Evolutionary conservation across 768 basidiomycete species (phyloP), one percentile per base, ranked within the genome.

Genomic region (Saitozyma podzolica): DNA sequence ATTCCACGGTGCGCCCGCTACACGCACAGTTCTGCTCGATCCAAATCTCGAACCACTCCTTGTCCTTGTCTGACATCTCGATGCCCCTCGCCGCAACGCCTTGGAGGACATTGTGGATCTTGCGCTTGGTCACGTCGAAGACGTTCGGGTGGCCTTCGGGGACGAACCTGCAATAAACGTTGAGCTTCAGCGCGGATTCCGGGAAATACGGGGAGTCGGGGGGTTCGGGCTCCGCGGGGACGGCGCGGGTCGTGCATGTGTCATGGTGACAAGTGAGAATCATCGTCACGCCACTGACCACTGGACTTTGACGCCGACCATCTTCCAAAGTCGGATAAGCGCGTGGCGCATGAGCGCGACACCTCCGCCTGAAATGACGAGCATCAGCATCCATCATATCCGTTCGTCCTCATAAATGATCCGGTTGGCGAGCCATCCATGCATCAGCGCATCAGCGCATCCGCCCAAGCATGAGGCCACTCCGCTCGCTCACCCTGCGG

Each of bases 331-430:
- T 61, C 94, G 85, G 78, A 96, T 89, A 70, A 97, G 81, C 39
- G 93, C 91, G 80, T 96, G 93, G 69, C 93, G 87, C 92, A 97
- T 95, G 85, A 97, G 86, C 49, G 94, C 94, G 64, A 97, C 94
- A 77, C 94, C 93, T 75, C 93, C 92, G 87, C 77, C 59, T 74
- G 29, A 29, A 29, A 39, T 9, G 47, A 14, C 47, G 45, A 10
- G 8, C n/a, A 16, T 58, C 20, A 60, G 58, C 50, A 29, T 6
- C 17, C 13, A 50, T 50, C 29, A 29, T 2, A 29, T 29, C 29
- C 29, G 29, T 29, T 29, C 29, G 29, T 5, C 29, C 29, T 5
- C 29, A 29, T 29, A 5, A 5, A 29, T 29, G 29, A 29, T 29
- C 29, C 29, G 29, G 29, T 29, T 29, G 29, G 29, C 29, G 29